These are phyloP conservation scores for Rhizopogon vulgaris DNA, from an alignment of 768 basidiomycete species.

Conservation along the genomic window DNA sequence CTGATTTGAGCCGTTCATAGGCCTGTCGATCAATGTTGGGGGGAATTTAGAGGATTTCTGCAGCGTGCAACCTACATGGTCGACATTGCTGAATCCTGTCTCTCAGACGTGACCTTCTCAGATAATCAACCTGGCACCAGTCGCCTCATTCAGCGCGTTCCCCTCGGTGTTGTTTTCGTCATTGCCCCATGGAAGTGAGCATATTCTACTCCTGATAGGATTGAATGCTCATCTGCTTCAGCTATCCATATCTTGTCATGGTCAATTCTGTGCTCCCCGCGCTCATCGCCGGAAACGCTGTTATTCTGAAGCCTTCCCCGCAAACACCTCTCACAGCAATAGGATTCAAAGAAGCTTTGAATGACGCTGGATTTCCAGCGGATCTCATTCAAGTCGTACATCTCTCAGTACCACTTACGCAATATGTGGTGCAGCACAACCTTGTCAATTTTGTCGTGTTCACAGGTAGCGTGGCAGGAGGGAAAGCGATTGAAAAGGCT, in stretches of 20 bases:
- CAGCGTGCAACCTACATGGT: conserved; percentile 83
- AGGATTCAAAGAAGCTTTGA: conserved; percentile 62
- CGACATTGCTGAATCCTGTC: conserved; percentile 67
- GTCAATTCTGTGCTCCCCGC: conserved; percentile 93
- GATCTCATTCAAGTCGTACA: conserved; percentile 74
- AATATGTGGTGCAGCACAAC: conserved; percentile 56
- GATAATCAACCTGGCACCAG: conserved; percentile 81
- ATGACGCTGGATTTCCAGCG: conserved; percentile 72
- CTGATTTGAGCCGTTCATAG: conserved; percentile 30
- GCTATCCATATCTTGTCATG: conserved; percentile 84
- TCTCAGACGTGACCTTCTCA: conserved; percentile 68
- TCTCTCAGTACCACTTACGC: conserved; percentile 56
- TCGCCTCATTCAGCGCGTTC: conserved; percentile 76
- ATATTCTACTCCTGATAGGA: background rate
- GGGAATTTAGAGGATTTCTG: conserved; percentile 77
- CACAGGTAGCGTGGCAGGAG: conserved; percentile 82
- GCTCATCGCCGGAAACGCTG: conserved; percentile 83
- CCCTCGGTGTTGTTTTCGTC: conserved; percentile 82
- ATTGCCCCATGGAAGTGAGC: conserved; percentile 92
- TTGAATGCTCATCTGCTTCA: conserved; percentile 23
- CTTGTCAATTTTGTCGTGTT: conserved; percentile 80
- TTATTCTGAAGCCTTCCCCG: conserved; percentile 92
- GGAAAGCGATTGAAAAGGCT: conserved; percentile 64
- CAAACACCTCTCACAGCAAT: conserved; percentile 91
- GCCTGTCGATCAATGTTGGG: conserved; percentile 70